Conservation (phyloP, 2,329 filamentous ascomycete genomes). For the Fusarium sp. region DNA sequence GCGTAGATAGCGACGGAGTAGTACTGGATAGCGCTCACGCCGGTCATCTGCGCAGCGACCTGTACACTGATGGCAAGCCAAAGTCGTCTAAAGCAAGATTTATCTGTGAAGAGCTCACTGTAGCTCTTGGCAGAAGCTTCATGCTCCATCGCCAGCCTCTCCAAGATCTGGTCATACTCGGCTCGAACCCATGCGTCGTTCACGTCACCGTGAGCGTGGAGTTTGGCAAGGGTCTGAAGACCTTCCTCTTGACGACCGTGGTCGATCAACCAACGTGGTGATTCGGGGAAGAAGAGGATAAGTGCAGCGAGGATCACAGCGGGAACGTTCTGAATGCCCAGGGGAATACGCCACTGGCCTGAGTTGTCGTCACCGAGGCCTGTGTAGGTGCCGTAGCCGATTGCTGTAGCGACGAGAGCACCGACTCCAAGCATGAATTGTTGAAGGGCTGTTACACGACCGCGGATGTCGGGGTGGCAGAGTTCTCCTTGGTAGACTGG, state of each 20-base stretch:
- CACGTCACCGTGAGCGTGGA: slow-evolving; percentile 76
- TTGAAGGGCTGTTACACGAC: slow-evolving; percentile 77
- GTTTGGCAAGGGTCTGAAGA: slow-evolving; percentile 71
- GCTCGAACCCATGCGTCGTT: slow-evolving; percentile 76
- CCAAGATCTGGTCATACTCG: slow-evolving; percentile 78
- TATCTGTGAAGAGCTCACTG: slow-evolving; percentile 70
- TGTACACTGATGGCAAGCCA: slow-evolving; percentile 77
- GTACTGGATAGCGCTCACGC: slow-evolving; percentile 79
- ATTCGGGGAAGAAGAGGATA: slow-evolving; percentile 40
- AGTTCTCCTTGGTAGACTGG: slow-evolving; percentile 83
- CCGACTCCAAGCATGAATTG: slow-evolving; percentile 86
- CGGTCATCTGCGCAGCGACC: slow-evolving; percentile 80
- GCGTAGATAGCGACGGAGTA: slow-evolving; percentile 75
- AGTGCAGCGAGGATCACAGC: slow-evolving; percentile 32
- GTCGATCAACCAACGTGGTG: slow-evolving; percentile 66
- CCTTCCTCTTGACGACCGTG: slow-evolving; percentile 74
- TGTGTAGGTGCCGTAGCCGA: slow-evolving; percentile 26
- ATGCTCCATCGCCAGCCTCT: slow-evolving; percentile 72
- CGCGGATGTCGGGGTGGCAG: slow-evolving; percentile 81
- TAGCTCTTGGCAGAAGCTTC: slow-evolving; percentile 73
- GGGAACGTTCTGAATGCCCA: slow-evolving; percentile 32
- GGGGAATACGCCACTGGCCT: slow-evolving; percentile 37
- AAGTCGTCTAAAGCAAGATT: slow-evolving; percentile 75
- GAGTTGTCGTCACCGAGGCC: slow-evolving; percentile 1
- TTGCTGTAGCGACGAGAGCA: slow-evolving; percentile 63